These are phyloP conservation scores for Camellia sinensis DNA, from an alignment of 148 eudicot genomes.

Conservation along the genomic window DNA sequence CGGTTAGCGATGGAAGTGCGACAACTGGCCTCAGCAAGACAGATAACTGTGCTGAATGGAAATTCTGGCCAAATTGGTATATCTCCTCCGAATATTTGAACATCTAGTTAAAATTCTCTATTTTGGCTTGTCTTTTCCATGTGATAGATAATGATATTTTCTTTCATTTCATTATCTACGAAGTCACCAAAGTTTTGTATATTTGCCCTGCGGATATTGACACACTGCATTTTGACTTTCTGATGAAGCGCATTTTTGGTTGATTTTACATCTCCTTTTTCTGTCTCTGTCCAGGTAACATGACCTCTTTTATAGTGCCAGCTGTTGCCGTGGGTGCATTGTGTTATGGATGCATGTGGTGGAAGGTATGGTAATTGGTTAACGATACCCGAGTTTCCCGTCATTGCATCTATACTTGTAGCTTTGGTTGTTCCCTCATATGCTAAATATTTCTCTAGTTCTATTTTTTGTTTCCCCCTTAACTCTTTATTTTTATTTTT, in stretches of 20 bases:
- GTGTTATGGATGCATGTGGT: constrained; percentile 99
- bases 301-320: constrained; percentile 56
- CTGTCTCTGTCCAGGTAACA: constrained; percentile 35
- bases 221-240: background rate
- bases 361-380: constrained; percentile 62
- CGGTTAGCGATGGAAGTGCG: constrained; percentile 81
- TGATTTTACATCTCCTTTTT: background rate
- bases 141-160: background rate
- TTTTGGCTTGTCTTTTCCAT: background rate
- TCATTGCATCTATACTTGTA: background rate
- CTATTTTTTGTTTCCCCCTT: no score
- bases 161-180: background rate
- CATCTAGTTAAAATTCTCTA: no score
- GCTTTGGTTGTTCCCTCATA: background rate
- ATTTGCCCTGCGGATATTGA: background rate
- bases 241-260: background rate
- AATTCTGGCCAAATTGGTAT: constrained; percentile 52
- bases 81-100: background rate
- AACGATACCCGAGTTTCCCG: background rate
- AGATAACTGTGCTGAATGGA: constrained; percentile 81
- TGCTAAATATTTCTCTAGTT: background rate
- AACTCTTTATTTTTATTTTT: no score
- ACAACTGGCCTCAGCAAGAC: constrained; percentile 60
- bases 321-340: constrained; percentile 80
- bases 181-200: background rate